Percentiles rank a stretch among this genome's conserved stretches.
Evolutionary conservation across 2,329 filamentous ascomycete genomes (phyloP).

Genomic region (Plectosphaerella sp.): DNA sequence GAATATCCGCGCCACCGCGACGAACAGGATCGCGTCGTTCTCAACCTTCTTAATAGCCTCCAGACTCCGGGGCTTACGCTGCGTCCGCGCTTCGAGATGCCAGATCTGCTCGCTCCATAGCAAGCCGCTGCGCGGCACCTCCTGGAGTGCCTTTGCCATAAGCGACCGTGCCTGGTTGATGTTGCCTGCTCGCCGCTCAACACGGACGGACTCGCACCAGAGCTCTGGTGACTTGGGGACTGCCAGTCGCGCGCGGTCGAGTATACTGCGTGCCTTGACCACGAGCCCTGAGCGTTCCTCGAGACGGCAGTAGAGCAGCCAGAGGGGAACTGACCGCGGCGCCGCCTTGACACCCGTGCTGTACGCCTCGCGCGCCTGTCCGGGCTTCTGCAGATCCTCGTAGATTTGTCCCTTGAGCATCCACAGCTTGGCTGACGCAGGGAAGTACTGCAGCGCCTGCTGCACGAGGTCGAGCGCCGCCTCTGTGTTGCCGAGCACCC

Average conservation of each 20-base stretch:
- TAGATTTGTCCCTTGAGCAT: slow-evolving; percentile 99
- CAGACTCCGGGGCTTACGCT: slow-evolving; percentile 84
- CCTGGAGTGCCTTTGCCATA: slow-evolving; percentile 90
- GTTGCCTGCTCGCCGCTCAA: slow-evolving; percentile 86
- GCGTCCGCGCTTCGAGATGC: slow-evolving; percentile 85
- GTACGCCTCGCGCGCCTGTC: slow-evolving; percentile 87
- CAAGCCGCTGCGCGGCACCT: slow-evolving; percentile 80
- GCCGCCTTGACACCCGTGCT: slow-evolving; percentile 83
- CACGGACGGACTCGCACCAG: slow-evolving; percentile 90
- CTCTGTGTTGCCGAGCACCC: slow-evolving; percentile 74
- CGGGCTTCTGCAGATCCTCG: slow-evolving; percentile 71
- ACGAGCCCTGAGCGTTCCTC: slow-evolving; percentile 80
- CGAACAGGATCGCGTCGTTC: slow-evolving; percentile 82
- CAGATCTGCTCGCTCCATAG: slow-evolving; percentile 95
- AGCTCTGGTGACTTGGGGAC: slow-evolving; percentile 80
- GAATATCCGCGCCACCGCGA: slow-evolving; percentile 91
- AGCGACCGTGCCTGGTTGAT: slow-evolving; percentile 78
- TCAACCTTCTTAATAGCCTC: slow-evolving; percentile 98
- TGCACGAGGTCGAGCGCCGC: slow-evolving; percentile 82
- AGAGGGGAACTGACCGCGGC: slow-evolving; percentile 77
- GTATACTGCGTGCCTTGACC: slow-evolving; percentile 89
- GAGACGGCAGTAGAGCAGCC: slow-evolving; percentile 82
- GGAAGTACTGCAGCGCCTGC: slow-evolving; percentile 82
- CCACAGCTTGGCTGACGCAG: slow-evolving; percentile 82
- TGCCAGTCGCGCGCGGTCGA: slow-evolving; percentile 84